These are phyloP conservation scores for Coix lacrymajobi DNA, from an alignment of 176 grass and related monocot genomes.

Conservation along the genomic window DNA sequence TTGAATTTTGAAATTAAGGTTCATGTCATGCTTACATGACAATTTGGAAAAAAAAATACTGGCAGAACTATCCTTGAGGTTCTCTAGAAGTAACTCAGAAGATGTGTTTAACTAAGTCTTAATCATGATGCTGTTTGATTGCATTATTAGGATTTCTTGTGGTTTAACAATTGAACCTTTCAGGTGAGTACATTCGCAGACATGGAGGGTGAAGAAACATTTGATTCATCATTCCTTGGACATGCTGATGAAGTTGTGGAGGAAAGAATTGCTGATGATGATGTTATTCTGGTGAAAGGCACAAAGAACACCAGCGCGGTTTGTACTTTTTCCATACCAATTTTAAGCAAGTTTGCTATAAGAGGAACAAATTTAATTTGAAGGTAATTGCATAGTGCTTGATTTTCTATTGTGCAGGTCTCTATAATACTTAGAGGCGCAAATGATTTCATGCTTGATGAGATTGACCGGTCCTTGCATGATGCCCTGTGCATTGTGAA, in stretches of 20 bases:
- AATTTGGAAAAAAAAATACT: conserved; percentile 31
- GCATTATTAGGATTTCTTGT: background rate
- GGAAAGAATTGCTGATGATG: conserved; percentile 80
- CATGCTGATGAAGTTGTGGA: conserved; percentile 77
- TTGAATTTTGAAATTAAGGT: background rate
- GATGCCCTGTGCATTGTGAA: conserved; percentile 88
- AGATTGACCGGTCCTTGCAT: conserved; percentile 84
- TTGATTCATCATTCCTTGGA: conserved; percentile 78
- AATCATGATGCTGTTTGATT: conserved; percentile 11
- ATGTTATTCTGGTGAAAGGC: conserved; percentile 88
- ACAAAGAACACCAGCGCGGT: conserved; percentile 84
- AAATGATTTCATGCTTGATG: conserved; percentile 93
- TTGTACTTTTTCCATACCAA: conserved; percentile 26
- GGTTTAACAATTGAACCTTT: background rate
- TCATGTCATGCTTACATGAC: conserved; percentile 13
- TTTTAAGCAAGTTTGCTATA: background rate
- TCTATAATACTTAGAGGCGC: conserved; percentile 90
- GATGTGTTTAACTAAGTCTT: conserved; percentile 40
- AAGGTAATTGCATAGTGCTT: background rate
- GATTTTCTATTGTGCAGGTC: conserved; percentile 38
- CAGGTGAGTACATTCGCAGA: conserved; percentile 93
- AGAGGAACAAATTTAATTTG: background rate
- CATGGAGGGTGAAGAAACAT: conserved; percentile 98
- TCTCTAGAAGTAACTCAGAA: background rate
- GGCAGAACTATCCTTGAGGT: conserved; percentile 18